phyloP scores from a whole-genome alignment of 257 asterid genomes.

The Thymus mandschuricus region DNA sequence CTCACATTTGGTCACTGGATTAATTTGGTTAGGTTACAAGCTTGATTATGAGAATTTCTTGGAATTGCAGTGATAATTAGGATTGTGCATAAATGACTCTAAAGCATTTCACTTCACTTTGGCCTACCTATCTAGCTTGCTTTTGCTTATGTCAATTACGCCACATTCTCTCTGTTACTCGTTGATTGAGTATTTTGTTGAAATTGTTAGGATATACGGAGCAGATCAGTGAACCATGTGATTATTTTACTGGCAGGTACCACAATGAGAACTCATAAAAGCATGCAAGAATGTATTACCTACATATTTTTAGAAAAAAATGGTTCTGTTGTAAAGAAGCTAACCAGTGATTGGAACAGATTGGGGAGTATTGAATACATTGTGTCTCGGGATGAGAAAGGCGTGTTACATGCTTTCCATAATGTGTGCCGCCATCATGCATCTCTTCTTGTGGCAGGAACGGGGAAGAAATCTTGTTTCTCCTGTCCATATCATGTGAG shows the following conservation, averaged over 20 bases:
- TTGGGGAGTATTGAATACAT: conserved; percentile 81
- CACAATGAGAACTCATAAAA: conserved; percentile 1
- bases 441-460: conserved; percentile 70
- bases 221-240: conserved; percentile 65
- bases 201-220: conserved; percentile 56
- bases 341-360: conserved; percentile 49
- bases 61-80: not conserved
- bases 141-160: conserved; percentile 3
- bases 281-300: not conserved
- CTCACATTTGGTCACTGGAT: not conserved
- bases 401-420: conserved; percentile 71
- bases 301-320: not conserved
- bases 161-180: not conserved
- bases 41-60: not conserved
- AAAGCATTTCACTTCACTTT: too few relatives aligned
- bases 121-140: not conserved
- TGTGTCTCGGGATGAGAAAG: conserved; percentile 72
- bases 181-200: not conserved
- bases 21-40: not conserved
- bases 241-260: conserved; percentile 89
- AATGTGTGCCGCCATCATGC: conserved; percentile 96
- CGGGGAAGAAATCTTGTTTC: conserved; percentile 73
- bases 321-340: conserved; percentile 24
- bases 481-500: conserved; percentile 97
- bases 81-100: too few relatives aligned